Evolutionary conservation across 306 rosid species (phyloP).

Genomic region (Cucurbita argyrosperma): DNA sequence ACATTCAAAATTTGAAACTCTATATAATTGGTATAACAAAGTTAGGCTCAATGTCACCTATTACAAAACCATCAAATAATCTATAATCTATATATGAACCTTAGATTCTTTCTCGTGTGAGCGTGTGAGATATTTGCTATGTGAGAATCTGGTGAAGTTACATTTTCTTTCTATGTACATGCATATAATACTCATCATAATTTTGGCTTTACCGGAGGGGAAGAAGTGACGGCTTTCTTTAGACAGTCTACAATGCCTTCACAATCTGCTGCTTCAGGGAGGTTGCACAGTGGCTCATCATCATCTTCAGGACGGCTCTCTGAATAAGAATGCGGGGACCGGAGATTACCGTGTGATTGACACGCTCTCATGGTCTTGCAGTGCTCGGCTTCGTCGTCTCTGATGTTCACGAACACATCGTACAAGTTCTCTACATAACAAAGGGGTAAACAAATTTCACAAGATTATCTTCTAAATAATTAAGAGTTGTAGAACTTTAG

Average conservation of each 20-base stretch:
- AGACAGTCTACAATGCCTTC: constrained; percentile 81
- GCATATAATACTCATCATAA: background rate
- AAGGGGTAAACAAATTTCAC: background rate
- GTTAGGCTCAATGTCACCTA: background rate
- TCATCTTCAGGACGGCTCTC: constrained; percentile 33
- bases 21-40: background rate
- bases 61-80: background rate
- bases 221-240: constrained; percentile 43
- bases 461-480: background rate
- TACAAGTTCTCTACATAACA: constrained; percentile 50
- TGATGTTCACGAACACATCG: constrained; percentile 66
- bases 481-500: background rate
- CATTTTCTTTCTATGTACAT: background rate
- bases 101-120: background rate
- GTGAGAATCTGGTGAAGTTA: background rate
- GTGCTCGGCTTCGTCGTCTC: constrained; percentile 98
- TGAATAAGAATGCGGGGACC: constrained; percentile 63
- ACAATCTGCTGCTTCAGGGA: constrained; percentile 33
- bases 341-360: constrained; percentile 77
- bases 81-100: background rate
- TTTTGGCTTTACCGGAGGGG: constrained; percentile 27
- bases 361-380: constrained; percentile 98
- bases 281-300: constrained; percentile 19
- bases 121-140: background rate
- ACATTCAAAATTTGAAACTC: background rate